A percentile compares a stretch with the other conserved stretches of the same genome.
These are phyloP conservation scores for Colletotrichum higginsianum DNA, from an alignment of 2,329 filamentous ascomycete genomes.

Conservation along the genomic window DNA sequence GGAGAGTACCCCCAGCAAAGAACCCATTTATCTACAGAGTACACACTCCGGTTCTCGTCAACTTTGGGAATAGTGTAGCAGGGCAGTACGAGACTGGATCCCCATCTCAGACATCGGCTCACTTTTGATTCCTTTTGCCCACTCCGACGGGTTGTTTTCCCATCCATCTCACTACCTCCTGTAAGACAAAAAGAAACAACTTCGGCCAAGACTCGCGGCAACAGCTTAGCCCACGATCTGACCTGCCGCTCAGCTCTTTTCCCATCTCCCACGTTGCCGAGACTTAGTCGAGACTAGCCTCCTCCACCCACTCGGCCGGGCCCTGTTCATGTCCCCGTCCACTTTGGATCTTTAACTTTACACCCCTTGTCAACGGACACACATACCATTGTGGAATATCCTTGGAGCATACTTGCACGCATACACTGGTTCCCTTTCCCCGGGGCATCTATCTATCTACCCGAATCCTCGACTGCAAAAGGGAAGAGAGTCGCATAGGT, in stretches of 20 bases:
- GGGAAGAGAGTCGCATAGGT: background rate
- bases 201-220: constrained; percentile 7
- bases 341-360: constrained; percentile 13
- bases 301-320: constrained; percentile 21
- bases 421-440: background rate
- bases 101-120: constrained; percentile 14
- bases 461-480: constrained; percentile 10
- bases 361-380: constrained; percentile 13
- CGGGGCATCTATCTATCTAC: background rate
- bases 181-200: background rate
- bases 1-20: background rate
- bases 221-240: background rate
- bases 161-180: background rate
- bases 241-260: background rate
- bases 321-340: constrained; percentile 20
- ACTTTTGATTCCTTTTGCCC: background rate
- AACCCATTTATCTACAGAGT: background rate
- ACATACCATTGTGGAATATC: constrained; percentile 17
- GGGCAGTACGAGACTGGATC: background rate
- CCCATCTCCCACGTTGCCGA: background rate
- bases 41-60: background rate
- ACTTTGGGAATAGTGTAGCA: constrained; percentile 6
- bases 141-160: background rate
- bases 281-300: constrained; percentile 21
- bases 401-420: background rate